A percentile compares a stretch with the other conserved stretches of the same genome.
Evolutionary conservation across 208 protist genomes (phyloP).

Genomic region (Vickermania ingenoplastis): DNA sequence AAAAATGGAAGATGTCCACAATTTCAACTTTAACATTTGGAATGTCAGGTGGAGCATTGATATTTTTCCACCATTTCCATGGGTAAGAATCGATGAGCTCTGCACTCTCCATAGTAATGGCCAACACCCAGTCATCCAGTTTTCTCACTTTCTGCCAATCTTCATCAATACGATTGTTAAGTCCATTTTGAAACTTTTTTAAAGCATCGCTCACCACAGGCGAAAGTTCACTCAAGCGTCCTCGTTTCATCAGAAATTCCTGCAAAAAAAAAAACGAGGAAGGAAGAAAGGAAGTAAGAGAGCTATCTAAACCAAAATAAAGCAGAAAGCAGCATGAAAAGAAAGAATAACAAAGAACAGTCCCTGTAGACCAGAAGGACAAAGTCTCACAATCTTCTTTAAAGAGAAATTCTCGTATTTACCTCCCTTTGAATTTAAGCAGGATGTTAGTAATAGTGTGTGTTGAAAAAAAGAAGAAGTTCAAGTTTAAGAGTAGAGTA

Average conservation of each 20-base stretch:
- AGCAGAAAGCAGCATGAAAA: too few species aligned
- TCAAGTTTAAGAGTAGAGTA: too few species aligned
- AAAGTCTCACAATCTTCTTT: too few species aligned
- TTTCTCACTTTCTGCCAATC: conserved; percentile 58
- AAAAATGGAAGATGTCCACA: conserved; percentile 88
- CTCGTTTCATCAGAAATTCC: conserved; percentile 33
- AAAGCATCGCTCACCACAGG: conserved; percentile 44
- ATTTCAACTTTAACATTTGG: conserved; percentile 87
- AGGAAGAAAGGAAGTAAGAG: too few species aligned
- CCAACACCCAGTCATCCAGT: conserved; percentile 78
- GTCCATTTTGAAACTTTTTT: conserved; percentile 66
- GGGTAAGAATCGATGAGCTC: conserved; percentile 89
- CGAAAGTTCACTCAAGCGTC: conserved; percentile 18
- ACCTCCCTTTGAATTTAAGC: too few species aligned
- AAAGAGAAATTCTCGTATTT: too few species aligned
- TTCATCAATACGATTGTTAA: conserved; percentile 68
- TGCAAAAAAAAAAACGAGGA: too few species aligned
- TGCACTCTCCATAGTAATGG: conserved; percentile 83
- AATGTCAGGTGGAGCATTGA: conserved; percentile 56
- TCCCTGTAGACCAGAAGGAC: too few species aligned
- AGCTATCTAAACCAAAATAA: too few species aligned
- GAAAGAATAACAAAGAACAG: too few species aligned
- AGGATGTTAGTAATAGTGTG: too few species aligned
- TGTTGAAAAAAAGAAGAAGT: too few species aligned
- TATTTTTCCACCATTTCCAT: conserved; percentile 93